Evolutionary conservation across 2,329 filamentous ascomycete species (phyloP), one percentile per base, ranked within the genome.

Genomic region (Elsinoe australis): DNA sequence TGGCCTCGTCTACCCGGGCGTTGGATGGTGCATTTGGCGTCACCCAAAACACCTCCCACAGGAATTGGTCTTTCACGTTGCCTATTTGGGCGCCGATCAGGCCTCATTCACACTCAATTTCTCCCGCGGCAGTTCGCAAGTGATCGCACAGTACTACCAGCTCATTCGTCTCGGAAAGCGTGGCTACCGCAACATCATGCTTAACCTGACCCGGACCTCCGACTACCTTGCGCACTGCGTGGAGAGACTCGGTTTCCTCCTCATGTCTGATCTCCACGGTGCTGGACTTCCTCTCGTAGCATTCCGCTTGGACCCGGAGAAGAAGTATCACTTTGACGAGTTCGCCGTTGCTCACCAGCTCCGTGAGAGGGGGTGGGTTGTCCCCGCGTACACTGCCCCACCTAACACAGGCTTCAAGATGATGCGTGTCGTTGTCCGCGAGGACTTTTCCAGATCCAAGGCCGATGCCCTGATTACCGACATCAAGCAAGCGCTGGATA

Each of bases 21-120:
- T 96, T 10, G 90, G 90, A 51, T 96, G 90, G 90, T 81, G 90
- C 8, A 74, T 95, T 55, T 95, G 89, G 88, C 80, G 89, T 39
- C 78, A 80, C 31, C 78, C 86, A 44, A 83, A 92, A 64, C 92
- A 75, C 67, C 76, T 95, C 2, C 90, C 90, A 5, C 76, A 90
- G 62, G 89, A 95, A 61, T 81, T 95, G 17, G 87, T 96, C 59
- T 96, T 96, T 79, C 95, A 95, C 75, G 95, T 96, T 77, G 95
- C 95, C 76, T 96, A 96, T 70, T 83, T 95, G 4, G 90, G 90
- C 42, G 89, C 90, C 8, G 87, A 95, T 62, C 90, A 96, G 65
- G 84, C 88, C 2, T 95, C 87, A 2, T 95, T 95, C 71, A 95
- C 90, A 0, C 80, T 96, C 51, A 96, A 96, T 74, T 96, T 96